Evolutionary conservation across 805 yeast genomes (phyloP).

Genomic region (Pichia cephalocereana): DNA sequence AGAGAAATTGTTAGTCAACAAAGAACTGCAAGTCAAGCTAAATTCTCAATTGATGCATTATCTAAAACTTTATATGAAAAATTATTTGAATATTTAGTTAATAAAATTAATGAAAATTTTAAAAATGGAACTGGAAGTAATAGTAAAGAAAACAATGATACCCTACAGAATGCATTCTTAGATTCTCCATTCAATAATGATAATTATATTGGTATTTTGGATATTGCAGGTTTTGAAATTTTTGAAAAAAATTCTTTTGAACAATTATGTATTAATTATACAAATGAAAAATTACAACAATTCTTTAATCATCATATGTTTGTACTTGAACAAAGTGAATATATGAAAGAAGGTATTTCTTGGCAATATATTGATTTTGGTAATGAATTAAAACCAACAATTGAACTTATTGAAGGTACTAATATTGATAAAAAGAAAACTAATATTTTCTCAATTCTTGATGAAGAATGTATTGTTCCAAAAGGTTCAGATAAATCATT

Average conservation of each 20-base stretch:
- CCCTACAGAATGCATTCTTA: background rate
- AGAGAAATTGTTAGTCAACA: conserved; percentile 76
- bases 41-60: conserved; percentile 73
- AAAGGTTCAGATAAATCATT: conserved; percentile 78
- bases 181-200: conserved; percentile 4
- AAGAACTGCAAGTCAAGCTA: conserved; percentile 70
- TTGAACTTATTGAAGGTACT: conserved; percentile 74
- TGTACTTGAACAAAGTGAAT: conserved; percentile 52
- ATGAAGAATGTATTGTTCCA: conserved; percentile 94
- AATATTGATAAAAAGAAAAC: conserved; percentile 37
- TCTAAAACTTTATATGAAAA: conserved; percentile 83
- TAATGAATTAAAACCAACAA: conserved; percentile 87
- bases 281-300: conserved; percentile 53
- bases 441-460: conserved; percentile 78
- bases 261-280: conserved; percentile 51
- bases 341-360: conserved; percentile 47
- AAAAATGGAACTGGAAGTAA: conserved; percentile 36
- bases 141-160: conserved; percentile 23
- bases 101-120: conserved; percentile 62
- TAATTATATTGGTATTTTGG: conserved; percentile 47
- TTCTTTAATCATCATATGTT: conserved; percentile 56
- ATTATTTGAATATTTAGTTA: conserved; percentile 68
- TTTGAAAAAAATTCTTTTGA: conserved; percentile 50
- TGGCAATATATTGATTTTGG: conserved; percentile 89
- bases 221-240: conserved; percentile 56